These are phyloP conservation scores for Blastobotrys apis DNA, from an alignment of 1,139 yeast species.

Conservation along the genomic window DNA sequence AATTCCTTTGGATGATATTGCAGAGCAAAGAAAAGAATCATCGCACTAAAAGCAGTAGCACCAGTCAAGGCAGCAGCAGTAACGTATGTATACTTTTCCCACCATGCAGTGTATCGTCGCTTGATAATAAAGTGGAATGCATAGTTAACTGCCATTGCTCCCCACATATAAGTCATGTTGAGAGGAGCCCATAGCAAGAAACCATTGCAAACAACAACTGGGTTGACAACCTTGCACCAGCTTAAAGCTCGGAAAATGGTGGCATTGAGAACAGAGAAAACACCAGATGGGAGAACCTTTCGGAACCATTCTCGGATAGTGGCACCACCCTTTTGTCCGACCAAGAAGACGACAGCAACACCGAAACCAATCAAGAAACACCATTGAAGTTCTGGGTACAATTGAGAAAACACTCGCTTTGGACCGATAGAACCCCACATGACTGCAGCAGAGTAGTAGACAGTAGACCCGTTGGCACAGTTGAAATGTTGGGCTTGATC, in stretches of 20 bases:
- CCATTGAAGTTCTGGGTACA: slow-evolving; percentile 47
- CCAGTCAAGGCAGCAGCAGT: slow-evolving; percentile 54
- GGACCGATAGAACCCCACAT: slow-evolving; percentile 69
- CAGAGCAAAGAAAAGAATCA: slow-evolving; percentile 52
- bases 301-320: slow-evolving; percentile 40
- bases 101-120: slow-evolving; percentile 48
- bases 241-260: slow-evolving; percentile 36
- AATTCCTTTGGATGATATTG: slow-evolving; percentile 40
- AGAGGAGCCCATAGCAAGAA: slow-evolving; percentile 47
- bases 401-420: slow-evolving; percentile 45
- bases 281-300: background rate
- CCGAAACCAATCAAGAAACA: slow-evolving; percentile 43
- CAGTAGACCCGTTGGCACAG: slow-evolving; percentile 38
- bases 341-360: slow-evolving; percentile 42
- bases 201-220: slow-evolving; percentile 49
- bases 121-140: slow-evolving; percentile 52
- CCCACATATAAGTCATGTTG: slow-evolving; percentile 48
- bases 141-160: slow-evolving; percentile 48
- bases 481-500: slow-evolving; percentile 36
- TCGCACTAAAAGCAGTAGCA: slow-evolving; percentile 39
- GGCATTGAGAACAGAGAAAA: slow-evolving; percentile 15
- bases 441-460: slow-evolving; percentile 50
- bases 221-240: slow-evolving; percentile 43
- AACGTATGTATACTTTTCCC: slow-evolving; percentile 50
- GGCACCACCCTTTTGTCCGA: slow-evolving; percentile 52